Evolutionary conservation across 78 protist species (phyloP).

Genomic region (Isochrysis galbana): DNA sequence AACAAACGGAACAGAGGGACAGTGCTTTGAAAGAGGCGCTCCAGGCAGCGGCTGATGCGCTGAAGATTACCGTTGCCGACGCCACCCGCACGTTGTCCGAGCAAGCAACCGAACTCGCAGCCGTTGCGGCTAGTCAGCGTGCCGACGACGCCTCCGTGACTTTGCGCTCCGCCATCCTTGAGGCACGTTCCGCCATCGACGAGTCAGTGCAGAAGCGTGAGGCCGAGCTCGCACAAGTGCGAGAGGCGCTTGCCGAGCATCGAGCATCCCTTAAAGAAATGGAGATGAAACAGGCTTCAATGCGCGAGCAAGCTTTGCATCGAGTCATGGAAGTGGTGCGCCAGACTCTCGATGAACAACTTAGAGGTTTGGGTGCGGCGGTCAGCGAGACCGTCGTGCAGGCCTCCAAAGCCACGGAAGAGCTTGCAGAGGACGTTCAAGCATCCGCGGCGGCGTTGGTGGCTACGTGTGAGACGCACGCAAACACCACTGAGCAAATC

Average conservation of each 20-base stretch:
- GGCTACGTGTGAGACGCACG: no score
- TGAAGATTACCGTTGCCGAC: not conserved
- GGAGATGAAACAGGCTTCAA: no score
- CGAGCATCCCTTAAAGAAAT: no score
- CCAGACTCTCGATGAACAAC: no score
- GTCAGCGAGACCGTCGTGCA: no score
- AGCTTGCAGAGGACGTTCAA: no score
- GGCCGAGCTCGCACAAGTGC: not conserved
- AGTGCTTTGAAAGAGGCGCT: not conserved
- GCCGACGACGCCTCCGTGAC: not conserved
- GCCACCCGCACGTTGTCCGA: not conserved
- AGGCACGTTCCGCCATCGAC: not conserved
- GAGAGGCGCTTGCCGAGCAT: not conserved
- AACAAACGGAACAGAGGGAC: not conserved
- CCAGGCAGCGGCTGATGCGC: not conserved
- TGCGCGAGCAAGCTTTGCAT: no score
- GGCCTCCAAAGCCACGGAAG: no score
- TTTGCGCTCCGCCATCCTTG: not conserved
- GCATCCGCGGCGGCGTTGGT: no score
- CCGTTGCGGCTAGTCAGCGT: not conserved
- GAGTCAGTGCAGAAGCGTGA: not conserved
- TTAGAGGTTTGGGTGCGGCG: no score
- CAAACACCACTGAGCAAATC: no score
- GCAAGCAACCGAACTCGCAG: not conserved
- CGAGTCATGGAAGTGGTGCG: no score